Conservation (phyloP, 1,284 basidiomycete genomes). For the Wallemia ichthyophaga region DNA sequence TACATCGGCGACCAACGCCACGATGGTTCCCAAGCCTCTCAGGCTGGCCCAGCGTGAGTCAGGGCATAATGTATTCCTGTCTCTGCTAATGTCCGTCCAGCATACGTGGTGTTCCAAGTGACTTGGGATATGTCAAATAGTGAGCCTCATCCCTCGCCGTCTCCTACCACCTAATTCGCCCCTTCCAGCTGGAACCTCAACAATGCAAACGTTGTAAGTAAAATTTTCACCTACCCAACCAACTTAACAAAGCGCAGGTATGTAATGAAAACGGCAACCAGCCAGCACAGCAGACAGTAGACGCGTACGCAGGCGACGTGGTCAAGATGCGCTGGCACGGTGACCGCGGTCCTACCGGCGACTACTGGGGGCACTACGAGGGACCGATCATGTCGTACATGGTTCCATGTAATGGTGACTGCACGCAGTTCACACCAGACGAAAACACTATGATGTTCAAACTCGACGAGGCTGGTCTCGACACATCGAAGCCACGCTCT, state of each 20-base stretch:
- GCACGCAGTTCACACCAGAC: background rate
- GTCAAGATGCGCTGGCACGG: background rate
- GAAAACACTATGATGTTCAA: background rate
- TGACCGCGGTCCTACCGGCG: background rate
- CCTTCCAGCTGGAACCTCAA: slow-evolving; percentile 1
- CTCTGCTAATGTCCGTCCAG: background rate
- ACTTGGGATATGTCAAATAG: background rate
- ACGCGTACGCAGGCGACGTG: background rate
- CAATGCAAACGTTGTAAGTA: background rate
- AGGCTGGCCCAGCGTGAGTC: background rate
- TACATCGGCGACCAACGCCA: background rate
- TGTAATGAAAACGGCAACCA: background rate
- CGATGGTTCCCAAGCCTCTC: background rate
- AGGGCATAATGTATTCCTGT: background rate
- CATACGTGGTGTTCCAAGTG: background rate
- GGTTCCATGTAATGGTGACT: background rate
- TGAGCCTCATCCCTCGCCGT: background rate
- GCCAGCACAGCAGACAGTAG: background rate
- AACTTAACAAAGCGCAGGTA: background rate
- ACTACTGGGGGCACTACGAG: background rate
- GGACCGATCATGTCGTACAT: background rate
- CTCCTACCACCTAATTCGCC: background rate
- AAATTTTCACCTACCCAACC: background rate
- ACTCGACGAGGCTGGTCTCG: background rate
- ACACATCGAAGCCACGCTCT: background rate